Evolutionary conservation across 2,329 filamentous ascomycete species (phyloP).

Genomic region (Chrysosporium queenslandicum): DNA sequence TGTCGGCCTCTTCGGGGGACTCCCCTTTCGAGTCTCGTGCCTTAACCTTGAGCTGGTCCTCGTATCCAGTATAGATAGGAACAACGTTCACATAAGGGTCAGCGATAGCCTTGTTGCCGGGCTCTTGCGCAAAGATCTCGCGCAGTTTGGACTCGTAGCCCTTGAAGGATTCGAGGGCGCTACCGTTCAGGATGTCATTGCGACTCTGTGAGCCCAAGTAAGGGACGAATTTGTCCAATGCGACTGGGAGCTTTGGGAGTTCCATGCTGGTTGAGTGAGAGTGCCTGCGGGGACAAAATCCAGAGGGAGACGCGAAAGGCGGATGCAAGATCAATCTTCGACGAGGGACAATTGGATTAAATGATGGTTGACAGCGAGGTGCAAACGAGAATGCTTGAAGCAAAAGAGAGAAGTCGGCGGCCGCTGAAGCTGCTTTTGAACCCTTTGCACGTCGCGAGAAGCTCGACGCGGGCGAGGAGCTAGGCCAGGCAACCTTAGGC

Average conservation of each 20-base stretch:
- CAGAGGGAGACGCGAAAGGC: neutral
- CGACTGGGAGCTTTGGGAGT: constrained; percentile 15
- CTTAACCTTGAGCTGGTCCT: constrained; percentile 17
- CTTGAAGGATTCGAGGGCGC: constrained; percentile 23
- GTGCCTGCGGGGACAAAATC: neutral
- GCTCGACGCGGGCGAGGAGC: neutral
- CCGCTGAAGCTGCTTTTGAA: neutral
- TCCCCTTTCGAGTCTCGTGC: constrained; percentile 21
- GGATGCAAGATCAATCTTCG: neutral
- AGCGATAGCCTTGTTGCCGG: constrained; percentile 18
- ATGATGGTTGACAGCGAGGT: neutral
- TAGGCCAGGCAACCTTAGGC: constrained; percentile 10
- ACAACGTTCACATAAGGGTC: constrained; percentile 23
- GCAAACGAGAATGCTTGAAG: neutral
- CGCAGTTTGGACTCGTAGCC: constrained; percentile 25
- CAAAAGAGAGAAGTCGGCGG: neutral
- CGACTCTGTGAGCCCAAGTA: constrained; percentile 16
- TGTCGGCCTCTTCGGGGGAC: constrained; percentile 20
- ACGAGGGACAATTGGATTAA: neutral
- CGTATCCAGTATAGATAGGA: constrained; percentile 21
- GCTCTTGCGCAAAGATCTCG: constrained; percentile 27
- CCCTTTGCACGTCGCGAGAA: neutral
- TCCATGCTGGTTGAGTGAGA: constrained; percentile 9
- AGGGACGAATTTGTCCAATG: constrained; percentile 16
- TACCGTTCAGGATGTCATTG: constrained; percentile 15